Percentiles rank a stretch among this genome's conserved stretches.
Evolutionary conservation across 495 filamentous ascomycete species (phyloP).

Genomic region (Lichina pygmaea): DNA sequence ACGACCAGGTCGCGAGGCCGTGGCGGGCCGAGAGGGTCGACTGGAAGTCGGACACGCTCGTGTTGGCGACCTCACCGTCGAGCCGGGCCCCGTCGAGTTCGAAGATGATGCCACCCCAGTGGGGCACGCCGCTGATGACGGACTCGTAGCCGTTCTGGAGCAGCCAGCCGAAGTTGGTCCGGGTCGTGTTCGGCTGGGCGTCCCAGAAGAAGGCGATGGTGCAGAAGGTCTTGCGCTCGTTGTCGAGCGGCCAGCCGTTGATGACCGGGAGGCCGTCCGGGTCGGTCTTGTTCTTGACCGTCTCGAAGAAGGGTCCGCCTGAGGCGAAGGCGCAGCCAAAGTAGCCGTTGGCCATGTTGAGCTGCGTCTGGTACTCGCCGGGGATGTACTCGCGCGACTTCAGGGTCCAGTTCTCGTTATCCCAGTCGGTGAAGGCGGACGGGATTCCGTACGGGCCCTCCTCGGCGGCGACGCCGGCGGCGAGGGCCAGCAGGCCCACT

Average conservation of each 20-base stretch:
- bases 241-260: conserved; percentile 52
- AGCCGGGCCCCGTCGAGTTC: conserved; percentile 26
- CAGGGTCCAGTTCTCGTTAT: conserved; percentile 33
- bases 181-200: conserved; percentile 29
- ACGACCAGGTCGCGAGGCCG: conserved; percentile 34
- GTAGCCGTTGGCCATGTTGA: conserved; percentile 33
- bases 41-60: conserved; percentile 29
- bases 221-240: conserved; percentile 38
- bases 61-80: conserved; percentile 31
- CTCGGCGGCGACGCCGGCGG: neutral
- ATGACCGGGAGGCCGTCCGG: conserved; percentile 12
- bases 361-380: conserved; percentile 33
- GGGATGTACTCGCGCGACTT: conserved; percentile 25
- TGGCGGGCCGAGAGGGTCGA: conserved; percentile 34
- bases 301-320: conserved; percentile 42
- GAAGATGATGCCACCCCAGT: conserved; percentile 34
- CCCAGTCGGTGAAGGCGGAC: conserved; percentile 21
- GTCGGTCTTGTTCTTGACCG: conserved; percentile 17
- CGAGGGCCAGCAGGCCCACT: neutral
- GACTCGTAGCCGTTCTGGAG: conserved; percentile 45
- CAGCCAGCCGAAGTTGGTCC: conserved; percentile 47
- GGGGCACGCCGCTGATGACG: conserved; percentile 47
- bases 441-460: conserved; percentile 3
- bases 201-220: conserved; percentile 54
- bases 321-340: conserved; percentile 26